These are phyloP conservation scores for Heritiera littoralis DNA, from an alignment of 345 rosid species.

Conservation along the genomic window DNA sequence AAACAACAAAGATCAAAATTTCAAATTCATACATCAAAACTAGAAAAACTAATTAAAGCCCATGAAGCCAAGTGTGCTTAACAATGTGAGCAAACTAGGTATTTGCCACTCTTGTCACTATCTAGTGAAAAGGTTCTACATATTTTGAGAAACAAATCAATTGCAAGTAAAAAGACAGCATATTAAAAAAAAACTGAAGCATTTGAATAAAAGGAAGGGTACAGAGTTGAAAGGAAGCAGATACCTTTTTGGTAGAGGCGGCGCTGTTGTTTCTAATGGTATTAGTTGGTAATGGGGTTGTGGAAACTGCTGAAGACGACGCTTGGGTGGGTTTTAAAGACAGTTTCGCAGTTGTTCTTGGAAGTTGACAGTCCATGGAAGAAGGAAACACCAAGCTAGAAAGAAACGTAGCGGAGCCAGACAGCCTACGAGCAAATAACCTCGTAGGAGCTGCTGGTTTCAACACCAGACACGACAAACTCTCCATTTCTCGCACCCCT, in stretches of 20 bases:
- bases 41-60: not conserved
- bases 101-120: not conserved
- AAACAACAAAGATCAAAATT: not conserved
- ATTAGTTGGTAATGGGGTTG: constrained; percentile 11
- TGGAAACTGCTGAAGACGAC: constrained; percentile 30
- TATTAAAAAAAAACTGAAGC: not conserved
- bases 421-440: constrained; percentile 3
- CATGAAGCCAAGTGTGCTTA: not conserved
- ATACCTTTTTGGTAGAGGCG: constrained; percentile 54
- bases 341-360: constrained; percentile 22
- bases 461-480: constrained; percentile 30
- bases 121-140: not conserved
- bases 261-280: constrained; percentile 7
- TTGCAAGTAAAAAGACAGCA: not conserved
- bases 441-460: constrained; percentile 25
- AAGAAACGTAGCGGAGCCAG: constrained; percentile 24
- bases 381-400: constrained; percentile 34
- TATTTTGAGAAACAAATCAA: not conserved
- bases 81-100: not conserved
- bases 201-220: constrained; percentile 9
- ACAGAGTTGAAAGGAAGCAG: constrained; percentile 9
- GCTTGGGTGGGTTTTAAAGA: constrained; percentile 25
- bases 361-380: constrained; percentile 32
- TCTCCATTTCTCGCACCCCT: constrained; percentile 36
- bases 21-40: not conserved